A percentile compares a stretch with the other conserved stretches of the same genome.
Evolutionary conservation across 176 grass and related monocot genomes (phyloP).

Genomic region (Dactylis glomerata): DNA sequence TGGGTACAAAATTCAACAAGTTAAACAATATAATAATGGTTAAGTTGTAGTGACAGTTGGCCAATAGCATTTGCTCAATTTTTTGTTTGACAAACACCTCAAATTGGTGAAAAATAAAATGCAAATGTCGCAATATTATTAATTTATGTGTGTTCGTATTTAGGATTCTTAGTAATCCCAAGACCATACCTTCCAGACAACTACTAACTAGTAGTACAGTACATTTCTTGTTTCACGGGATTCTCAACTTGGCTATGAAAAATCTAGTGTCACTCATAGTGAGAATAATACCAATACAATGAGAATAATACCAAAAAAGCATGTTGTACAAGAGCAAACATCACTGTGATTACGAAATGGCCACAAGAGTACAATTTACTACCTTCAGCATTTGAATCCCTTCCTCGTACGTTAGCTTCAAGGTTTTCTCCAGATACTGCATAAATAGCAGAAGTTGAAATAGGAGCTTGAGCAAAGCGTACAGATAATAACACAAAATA

Average conservation of each 20-base stretch:
- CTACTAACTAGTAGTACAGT: neutral
- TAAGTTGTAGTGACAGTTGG: neutral
- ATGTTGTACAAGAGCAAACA: neutral
- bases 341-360: neutral
- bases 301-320: neutral
- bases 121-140: neutral
- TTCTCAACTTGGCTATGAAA: neutral
- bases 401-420: slow-evolving; percentile 79
- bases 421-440: slow-evolving; percentile 86
- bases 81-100: neutral
- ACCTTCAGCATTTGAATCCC: slow-evolving; percentile 96
- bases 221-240: neutral
- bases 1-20: neutral
- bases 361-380: neutral
- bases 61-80: neutral
- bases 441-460: slow-evolving; percentile 22
- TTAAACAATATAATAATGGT: neutral
- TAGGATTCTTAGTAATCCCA: neutral
- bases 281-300: neutral
- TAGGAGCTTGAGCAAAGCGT: neutral
- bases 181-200: neutral
- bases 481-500: neutral
- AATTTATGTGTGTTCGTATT: neutral
- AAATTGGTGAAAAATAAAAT: neutral
- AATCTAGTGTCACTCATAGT: too few relatives aligned